A percentile compares a stretch with the other conserved stretches of the same genome.
Conservation (phyloP, 352 stramenopile species). For the Globisporangium apiculatum region DNA sequence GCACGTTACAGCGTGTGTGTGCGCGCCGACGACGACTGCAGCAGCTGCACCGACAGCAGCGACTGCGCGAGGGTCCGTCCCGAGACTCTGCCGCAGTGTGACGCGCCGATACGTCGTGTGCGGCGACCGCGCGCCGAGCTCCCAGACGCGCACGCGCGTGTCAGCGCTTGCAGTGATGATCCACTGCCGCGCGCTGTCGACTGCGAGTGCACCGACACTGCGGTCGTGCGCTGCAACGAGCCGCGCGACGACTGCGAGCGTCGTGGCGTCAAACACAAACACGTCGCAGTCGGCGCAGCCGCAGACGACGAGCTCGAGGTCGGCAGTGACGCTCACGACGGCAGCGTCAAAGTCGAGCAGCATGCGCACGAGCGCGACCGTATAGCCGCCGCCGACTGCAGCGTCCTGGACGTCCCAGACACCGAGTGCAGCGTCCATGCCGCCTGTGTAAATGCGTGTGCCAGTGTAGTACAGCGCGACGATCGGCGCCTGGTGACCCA, state of each 20-base stretch:
- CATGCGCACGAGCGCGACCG: constrained; percentile 37
- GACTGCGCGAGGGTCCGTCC: constrained; percentile 16
- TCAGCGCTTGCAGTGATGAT: constrained; percentile 56
- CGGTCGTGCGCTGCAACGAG: constrained; percentile 47
- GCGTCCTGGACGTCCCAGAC: constrained; percentile 63
- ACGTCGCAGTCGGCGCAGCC: constrained; percentile 66
- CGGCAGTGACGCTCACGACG: constrained; percentile 59
- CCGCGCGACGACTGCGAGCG: constrained; percentile 33
- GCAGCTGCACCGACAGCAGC: too few species aligned
- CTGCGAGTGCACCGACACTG: constrained; percentile 34
- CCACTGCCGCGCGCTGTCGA: constrained; percentile 35
- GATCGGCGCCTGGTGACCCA: constrained; percentile 61
- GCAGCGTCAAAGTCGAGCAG: constrained; percentile 63
- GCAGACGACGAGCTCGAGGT: constrained; percentile 44
- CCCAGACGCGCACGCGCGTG: constrained; percentile 59
- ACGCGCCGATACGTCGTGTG: constrained; percentile 25
- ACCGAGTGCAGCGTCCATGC: constrained; percentile 49
- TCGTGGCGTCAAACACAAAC: constrained; percentile 48
- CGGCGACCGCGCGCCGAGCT: constrained; percentile 21
- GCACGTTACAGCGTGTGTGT: constrained; percentile 47
- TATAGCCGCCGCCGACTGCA: constrained; percentile 39
- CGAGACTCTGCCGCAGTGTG: constrained; percentile 27
- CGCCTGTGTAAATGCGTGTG: constrained; percentile 61
- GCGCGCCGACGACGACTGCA: constrained; percentile 35
- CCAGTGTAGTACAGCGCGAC: constrained; percentile 54